Evolutionary conservation across 2,329 filamentous ascomycete species (phyloP).

Genomic region (Thielaviopsis ethacetica): DNA sequence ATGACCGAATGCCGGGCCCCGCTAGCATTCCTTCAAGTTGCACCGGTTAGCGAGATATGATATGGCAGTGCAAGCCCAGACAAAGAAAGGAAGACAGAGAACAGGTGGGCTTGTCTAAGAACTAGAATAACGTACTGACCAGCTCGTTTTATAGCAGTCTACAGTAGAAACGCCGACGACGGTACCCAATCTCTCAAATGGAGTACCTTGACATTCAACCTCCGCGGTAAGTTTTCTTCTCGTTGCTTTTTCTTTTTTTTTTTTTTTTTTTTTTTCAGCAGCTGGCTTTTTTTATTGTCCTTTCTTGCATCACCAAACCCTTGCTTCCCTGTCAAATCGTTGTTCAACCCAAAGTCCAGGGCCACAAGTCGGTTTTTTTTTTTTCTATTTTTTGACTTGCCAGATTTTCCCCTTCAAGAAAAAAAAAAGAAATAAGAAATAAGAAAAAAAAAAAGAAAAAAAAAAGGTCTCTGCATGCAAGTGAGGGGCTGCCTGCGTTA

Average conservation of each 20-base stretch:
- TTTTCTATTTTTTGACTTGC: no score
- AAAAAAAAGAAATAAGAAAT: no score
- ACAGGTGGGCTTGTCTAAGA: not conserved
- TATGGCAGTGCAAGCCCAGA: no score
- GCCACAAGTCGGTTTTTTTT: no score
- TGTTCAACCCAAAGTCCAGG: not conserved
- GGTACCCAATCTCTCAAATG: not conserved
- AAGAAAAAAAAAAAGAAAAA: no score
- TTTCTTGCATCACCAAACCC: not conserved
- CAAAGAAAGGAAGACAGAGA: no score
- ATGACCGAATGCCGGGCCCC: not conserved
- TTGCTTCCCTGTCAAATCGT: not conserved
- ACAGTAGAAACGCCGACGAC: not conserved
- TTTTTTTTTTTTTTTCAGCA: not conserved
- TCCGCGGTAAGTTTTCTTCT: not conserved
- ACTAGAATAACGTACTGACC: not conserved
- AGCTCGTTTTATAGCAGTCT: not conserved
- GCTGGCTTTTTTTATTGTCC: no score
- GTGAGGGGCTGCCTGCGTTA: not conserved
- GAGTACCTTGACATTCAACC: not conserved
- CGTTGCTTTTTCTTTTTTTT: not conserved
- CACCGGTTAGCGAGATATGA: not conserved
- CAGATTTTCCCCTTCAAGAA: no score
- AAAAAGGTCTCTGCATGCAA: not conserved
- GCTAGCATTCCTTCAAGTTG: not conserved